These are phyloP conservation scores for Camellia oleifera DNA, from an alignment of 179 eudicot genomes.

Conservation along the genomic window DNA sequence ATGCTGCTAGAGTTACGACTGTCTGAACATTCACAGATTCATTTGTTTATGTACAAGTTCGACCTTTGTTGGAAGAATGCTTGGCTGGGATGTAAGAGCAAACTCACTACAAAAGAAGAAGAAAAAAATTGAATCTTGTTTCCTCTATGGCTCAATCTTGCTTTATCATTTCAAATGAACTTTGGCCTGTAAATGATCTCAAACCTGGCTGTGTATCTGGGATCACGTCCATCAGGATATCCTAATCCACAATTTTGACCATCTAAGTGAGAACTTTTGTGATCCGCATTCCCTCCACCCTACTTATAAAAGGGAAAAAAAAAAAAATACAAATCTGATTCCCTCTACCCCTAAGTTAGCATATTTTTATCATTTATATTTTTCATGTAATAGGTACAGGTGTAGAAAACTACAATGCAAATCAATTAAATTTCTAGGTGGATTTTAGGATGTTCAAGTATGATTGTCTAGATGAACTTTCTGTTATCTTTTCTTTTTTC, in stretches of 20 bases:
- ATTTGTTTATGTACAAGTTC: neutral
- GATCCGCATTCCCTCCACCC: neutral
- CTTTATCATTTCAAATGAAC: neutral
- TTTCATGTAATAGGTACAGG: neutral
- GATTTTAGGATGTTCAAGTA: neutral
- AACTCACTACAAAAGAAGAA: neutral
- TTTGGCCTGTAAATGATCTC: neutral
- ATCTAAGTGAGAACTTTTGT: neutral
- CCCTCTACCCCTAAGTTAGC: neutral
- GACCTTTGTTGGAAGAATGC: neutral
- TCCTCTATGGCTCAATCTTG: neutral
- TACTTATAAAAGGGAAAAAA: neutral
- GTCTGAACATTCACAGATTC: neutral
- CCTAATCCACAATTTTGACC: neutral
- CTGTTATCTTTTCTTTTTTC: neutral
- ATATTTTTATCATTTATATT: neutral
- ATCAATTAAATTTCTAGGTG: neutral
- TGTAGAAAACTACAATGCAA: neutral
- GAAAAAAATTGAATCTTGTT: neutral
- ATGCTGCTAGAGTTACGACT: neutral
- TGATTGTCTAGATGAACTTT: constrained; percentile 5
- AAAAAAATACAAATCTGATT: neutral
- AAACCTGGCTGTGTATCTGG: too few relatives aligned
- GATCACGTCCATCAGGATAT: neutral
- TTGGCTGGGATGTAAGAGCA: neutral